Evolutionary conservation across 768 basidiomycete genomes (phyloP).

Genomic region (Pulveroboletus sp.): DNA sequence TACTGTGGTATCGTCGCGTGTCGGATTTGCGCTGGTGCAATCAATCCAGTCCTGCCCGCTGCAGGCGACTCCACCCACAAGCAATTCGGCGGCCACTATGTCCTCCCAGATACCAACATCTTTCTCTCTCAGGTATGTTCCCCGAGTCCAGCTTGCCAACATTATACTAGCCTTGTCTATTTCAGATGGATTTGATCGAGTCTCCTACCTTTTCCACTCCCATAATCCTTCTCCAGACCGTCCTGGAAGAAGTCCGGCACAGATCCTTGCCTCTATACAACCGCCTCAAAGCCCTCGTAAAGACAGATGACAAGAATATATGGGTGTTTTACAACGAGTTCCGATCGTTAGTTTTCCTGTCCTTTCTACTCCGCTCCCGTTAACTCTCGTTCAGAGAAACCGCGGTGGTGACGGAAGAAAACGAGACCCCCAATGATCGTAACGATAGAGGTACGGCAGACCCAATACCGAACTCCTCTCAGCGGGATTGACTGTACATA

Average conservation of each 20-base stretch:
- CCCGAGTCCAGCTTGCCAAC: neutral
- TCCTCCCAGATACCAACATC: conserved; percentile 94
- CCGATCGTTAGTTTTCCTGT: conserved; percentile 54
- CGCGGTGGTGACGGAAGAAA: conserved; percentile 70
- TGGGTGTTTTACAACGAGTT: conserved; percentile 90
- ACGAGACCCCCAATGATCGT: conserved; percentile 86
- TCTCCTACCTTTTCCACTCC: conserved; percentile 72
- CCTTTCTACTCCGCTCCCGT: neutral
- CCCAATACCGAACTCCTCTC: neutral
- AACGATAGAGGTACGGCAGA: conserved; percentile 78
- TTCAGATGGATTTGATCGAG: conserved; percentile 91
- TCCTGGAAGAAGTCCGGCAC: conserved; percentile 94
- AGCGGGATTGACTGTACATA: conserved; percentile 26
- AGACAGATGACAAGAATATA: conserved; percentile 80
- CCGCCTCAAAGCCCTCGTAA: conserved; percentile 80
- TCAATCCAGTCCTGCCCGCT: conserved; percentile 51
- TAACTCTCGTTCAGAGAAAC: conserved; percentile 58
- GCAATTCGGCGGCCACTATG: conserved; percentile 67
- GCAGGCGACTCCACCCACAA: conserved; percentile 58
- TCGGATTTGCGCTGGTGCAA: conserved; percentile 48
- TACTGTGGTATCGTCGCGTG: conserved; percentile 81
- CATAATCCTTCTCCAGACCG: conserved; percentile 90
- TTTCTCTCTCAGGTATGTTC: conserved; percentile 73
- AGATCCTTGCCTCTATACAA: conserved; percentile 91
- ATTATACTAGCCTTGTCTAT: conserved; percentile 1